Base-by-base conservation (phyloP, 768 basidiomycete species). In the Amanita inopinata region DNA sequence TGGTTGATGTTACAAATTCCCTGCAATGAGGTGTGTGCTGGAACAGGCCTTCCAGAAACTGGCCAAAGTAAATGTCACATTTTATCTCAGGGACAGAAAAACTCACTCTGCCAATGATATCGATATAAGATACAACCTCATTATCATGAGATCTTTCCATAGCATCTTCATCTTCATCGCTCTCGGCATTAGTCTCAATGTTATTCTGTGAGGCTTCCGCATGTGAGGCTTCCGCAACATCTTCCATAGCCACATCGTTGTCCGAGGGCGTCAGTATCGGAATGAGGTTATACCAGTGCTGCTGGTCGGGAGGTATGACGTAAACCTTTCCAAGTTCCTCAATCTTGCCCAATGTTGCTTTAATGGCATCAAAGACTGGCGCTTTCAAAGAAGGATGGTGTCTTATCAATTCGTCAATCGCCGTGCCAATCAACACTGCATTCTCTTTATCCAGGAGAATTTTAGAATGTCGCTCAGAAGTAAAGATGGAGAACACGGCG, bases 21-120 rank as follows among this genome's bases (percentile, higher is more conserved):
- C 79, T 79, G 67, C 87, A 87, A 59, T 97, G 88, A 17, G 80
- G 77, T 1, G 79, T 71, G 56, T 94, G 92, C 53, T 93, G 91
- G 66, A 98, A 93, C 31, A 98, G 71, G 4, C 96, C 93, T 59
- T 93, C 90, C 41, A 93, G 71, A 61, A 96, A 93, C 89, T 93
- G 38, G 24, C 33, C 33, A 38, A 33, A 43, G 38, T 48, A 17
- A 40, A 31, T 43, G 1, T 31, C 19, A 10, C n/a, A 33, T n/a
- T 34, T 20, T 38, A 10, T 24, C 33, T 15, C 45, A 46, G 18
- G 24, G 11, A 10, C 24, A 31, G 38, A 32, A 24, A 25, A 20
- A 17, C 76, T 61, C 60, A 88, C 88, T 54, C 85, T 73, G 43
- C 84, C 80, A 41, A 89, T 64, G 31, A 83, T 71, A 56, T 90